phyloP scores from a whole-genome alignment of 495 filamentous ascomycete genomes.

The Penicillium daleae region DNA sequence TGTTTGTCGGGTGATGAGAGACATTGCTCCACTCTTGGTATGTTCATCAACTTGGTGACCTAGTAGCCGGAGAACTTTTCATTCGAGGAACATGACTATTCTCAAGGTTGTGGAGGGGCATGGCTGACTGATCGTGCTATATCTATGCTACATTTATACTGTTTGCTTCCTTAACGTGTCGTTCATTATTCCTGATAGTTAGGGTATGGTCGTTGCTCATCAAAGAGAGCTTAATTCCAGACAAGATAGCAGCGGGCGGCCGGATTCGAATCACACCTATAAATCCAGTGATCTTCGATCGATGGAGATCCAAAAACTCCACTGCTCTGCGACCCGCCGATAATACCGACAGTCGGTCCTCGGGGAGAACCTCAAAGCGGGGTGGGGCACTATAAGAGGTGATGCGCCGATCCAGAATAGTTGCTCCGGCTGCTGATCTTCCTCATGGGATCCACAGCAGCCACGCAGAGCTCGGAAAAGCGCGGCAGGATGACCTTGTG shows the following conservation, averaged over 20 bases:
- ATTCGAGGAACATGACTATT: no score
- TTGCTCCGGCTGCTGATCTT: conserved; percentile 17
- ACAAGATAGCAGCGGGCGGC: neutral
- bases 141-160: neutral
- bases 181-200: neutral
- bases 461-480: neutral
- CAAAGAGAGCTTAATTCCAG: neutral
- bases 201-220: conserved; percentile 2
- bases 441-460: conserved; percentile 13
- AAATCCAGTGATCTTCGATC: neutral
- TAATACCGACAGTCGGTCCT: neutral
- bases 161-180: neutral
- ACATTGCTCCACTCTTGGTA: no score
- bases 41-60: no score
- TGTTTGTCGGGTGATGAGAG: no score
- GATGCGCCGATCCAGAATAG: neutral
- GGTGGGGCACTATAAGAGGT: neutral
- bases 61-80: no score
- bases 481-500: neutral
- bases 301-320: neutral
- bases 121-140: neutral
- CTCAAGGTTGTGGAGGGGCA: neutral
- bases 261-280: neutral
- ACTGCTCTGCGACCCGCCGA: neutral
- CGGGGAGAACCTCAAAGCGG: neutral